phyloP scores from a whole-genome alignment of 2,329 filamentous ascomycete genomes.

The Parascedosporium putredinis region DNA sequence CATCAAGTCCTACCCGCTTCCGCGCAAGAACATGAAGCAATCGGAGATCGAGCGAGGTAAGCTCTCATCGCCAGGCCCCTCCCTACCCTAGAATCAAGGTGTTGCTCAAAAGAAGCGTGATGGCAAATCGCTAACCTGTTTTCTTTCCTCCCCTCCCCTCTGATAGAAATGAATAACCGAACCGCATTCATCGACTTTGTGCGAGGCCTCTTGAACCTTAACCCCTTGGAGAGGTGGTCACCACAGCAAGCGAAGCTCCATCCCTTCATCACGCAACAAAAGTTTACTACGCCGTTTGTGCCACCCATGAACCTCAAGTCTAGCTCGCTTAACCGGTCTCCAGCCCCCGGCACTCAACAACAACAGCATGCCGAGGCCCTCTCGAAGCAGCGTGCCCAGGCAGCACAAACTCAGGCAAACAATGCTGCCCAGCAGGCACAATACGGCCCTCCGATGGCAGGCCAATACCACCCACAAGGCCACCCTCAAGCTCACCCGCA shows the following conservation, averaged over 20 bases:
- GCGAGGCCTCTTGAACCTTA: constrained; percentile 82
- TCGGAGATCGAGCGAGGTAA: constrained; percentile 90
- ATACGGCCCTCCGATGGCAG: constrained; percentile 37
- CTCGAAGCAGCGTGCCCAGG: constrained; percentile 79
- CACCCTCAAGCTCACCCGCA: not conserved
- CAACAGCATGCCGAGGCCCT: constrained; percentile 91
- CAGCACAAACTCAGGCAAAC: constrained; percentile 60
- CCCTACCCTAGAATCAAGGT: too few relatives aligned
- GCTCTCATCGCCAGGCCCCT: too few relatives aligned
- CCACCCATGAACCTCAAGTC: constrained; percentile 95
- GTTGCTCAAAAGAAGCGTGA: too few relatives aligned
- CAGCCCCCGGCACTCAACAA: constrained; percentile 86
- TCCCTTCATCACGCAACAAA: constrained; percentile 96
- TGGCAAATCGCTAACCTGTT: too few relatives aligned
- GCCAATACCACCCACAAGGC: constrained; percentile 32
- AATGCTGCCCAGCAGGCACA: constrained; percentile 37
- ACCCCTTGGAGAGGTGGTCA: constrained; percentile 93
- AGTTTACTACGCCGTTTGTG: constrained; percentile 91
- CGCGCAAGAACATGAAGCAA: constrained; percentile 98
- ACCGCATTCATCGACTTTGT: constrained; percentile 98
- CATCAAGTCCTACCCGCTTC: constrained; percentile 96
- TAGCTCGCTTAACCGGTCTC: constrained; percentile 73
- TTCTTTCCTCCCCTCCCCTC: too few relatives aligned
- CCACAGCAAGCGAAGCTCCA: constrained; percentile 95
- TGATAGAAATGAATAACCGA: constrained; percentile 96